These are phyloP conservation scores for Suhomyces emberorum DNA, from an alignment of 805 yeast genomes.

Conservation along the genomic window DNA sequence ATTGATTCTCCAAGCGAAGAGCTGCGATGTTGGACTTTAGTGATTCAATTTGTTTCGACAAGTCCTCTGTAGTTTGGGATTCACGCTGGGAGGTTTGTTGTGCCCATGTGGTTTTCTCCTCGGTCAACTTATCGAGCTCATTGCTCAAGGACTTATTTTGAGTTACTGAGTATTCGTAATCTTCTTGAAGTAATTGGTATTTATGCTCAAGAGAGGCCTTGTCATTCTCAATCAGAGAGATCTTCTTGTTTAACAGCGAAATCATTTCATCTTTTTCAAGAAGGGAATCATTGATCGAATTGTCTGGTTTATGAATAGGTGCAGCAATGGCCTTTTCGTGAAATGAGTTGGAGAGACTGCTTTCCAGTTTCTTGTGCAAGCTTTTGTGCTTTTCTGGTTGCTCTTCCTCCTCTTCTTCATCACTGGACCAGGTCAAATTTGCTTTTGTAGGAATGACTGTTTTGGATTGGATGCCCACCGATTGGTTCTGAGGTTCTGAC, in stretches of 20 bases:
- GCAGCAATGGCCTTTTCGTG: not conserved
- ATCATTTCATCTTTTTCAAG: constrained; percentile 7
- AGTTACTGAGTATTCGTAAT: constrained; percentile 17
- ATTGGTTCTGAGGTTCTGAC: constrained; percentile 13
- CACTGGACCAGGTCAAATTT: constrained; percentile 83
- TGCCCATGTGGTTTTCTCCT: constrained; percentile 13
- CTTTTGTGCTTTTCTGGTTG: constrained; percentile 16
- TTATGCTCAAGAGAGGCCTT: constrained; percentile 13
- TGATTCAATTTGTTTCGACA: constrained; percentile 23
- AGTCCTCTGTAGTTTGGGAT: not conserved
- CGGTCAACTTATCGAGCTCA: constrained; percentile 18
- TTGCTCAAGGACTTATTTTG: constrained; percentile 19
- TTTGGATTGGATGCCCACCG: constrained; percentile 53
- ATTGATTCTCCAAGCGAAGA: constrained; percentile 36
- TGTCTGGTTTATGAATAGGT: not conserved
- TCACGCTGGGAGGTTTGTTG: not conserved
- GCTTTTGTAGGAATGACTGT: constrained; percentile 84
- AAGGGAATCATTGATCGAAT: not conserved
- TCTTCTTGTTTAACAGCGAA: constrained; percentile 7
- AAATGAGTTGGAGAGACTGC: not conserved
- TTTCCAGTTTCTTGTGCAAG: not conserved
- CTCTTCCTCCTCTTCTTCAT: constrained; percentile 57
- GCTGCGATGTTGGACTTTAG: constrained; percentile 31
- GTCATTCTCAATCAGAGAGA: constrained; percentile 6
- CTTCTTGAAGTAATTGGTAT: constrained; percentile 19